Base-by-base conservation (phyloP, 805 yeast species). In the Candida oleophila region DNA sequence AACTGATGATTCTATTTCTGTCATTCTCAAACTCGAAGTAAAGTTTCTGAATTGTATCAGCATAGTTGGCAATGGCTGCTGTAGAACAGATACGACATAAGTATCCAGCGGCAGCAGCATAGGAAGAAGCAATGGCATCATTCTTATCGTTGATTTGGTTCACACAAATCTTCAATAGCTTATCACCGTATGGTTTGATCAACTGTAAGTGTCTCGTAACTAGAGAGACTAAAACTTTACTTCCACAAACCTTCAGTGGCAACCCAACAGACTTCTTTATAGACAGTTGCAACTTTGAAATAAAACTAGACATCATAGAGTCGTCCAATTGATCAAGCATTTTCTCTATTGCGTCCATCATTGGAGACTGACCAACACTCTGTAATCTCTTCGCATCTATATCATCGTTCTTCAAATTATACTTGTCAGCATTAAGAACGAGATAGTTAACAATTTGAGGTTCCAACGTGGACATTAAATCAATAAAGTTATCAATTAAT, bases 391-490 rank as follows among this genome's bases (percentile, higher is more conserved):
- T 82, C 0, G 88, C 81, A 63, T 94, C 97, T 49, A 92, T 81
- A 35, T 82, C 87, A 47, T 80, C 78, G 5, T 82, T 70, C 43
- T 81, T 82, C 48, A 90, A 61, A 38, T 90, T 89, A 60, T 86
- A 90, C 62, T 90, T 92, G 49, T 82, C 91, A 1, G 97, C 96
- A 65, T 94, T 91, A 49, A 92, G 70, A 0, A 94, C 82, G 48
- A 92, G 66, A 56, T 90, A 92, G 59, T 94, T 92, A 51, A 89
- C 77, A 2, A 87, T 81, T 59, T 91, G 96, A 0, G 98, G 98
- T 58, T 94, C 99, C 37, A 92, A 73, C 0, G 94, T 84, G 0
- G 97, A 88, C 81, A 92, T 81, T 49, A 89, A 68, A 4, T 76
- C 65, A 3, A 87, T 72, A 57, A 94, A 76, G 43, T 88, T 88